A percentile compares a stretch with the other conserved stretches of the same genome.
Conservation (phyloP, 345 rosid species). For the Rhodamnia argentea region DNA sequence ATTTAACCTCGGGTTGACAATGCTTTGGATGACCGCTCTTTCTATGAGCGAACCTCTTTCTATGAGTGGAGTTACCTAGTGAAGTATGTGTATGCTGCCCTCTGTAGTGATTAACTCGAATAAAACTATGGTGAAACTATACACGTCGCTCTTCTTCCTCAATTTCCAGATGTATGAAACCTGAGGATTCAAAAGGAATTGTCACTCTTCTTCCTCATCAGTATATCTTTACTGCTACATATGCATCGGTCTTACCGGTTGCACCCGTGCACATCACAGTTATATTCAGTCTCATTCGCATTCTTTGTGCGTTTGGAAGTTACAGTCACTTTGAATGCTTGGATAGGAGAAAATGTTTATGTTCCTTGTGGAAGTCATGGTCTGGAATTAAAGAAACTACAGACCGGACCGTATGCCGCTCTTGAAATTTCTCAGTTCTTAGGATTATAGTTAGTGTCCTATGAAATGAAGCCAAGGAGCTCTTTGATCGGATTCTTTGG, state of each 20-base stretch:
- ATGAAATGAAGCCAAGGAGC: neutral
- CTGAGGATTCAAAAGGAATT: too few relatives aligned
- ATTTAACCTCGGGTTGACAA: too few relatives aligned
- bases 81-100: too few relatives aligned
- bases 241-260: neutral
- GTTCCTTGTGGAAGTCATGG: neutral
- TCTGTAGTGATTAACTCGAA: too few relatives aligned
- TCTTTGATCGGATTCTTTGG: neutral
- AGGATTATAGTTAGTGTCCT: neutral
- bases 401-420: neutral
- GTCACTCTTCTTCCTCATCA: too few relatives aligned
- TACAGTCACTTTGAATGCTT: neutral
- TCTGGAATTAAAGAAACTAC: neutral
- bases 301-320: neutral
- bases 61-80: too few relatives aligned
- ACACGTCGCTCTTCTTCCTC: too few relatives aligned
- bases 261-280: neutral
- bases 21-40: too few relatives aligned
- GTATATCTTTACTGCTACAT: neutral
- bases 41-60: too few relatives aligned
- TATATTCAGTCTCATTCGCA: neutral
- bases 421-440: neutral
- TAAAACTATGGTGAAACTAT: too few relatives aligned
- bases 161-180: too few relatives aligned
- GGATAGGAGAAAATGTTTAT: neutral